Conservation (phyloP, 352 stramenopile genomes). For the Phytopythium ostracodes region DNA sequence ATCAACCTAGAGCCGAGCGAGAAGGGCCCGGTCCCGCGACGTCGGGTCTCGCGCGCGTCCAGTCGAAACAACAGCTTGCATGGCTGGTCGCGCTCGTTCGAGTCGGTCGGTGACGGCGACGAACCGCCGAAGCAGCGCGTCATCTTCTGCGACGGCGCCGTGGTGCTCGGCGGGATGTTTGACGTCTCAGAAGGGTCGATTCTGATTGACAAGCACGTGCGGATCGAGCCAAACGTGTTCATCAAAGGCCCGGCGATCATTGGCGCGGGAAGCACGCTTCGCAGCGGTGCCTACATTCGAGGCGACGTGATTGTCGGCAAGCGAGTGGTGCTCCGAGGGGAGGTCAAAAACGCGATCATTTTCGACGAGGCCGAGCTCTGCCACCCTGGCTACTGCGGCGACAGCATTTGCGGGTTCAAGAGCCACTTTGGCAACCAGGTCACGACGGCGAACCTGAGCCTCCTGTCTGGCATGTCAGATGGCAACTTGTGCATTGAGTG, state of each 20-base stretch:
- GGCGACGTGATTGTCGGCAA: conserved; percentile 61
- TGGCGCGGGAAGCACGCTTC: conserved; percentile 50
- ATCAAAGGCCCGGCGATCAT: conserved; percentile 80
- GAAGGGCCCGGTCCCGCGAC: not conserved
- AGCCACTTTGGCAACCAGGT: conserved; percentile 85
- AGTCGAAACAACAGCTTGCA: conserved; percentile 7
- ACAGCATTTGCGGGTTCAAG: conserved; percentile 70
- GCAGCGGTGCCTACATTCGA: conserved; percentile 63
- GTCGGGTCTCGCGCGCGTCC: conserved; percentile 3
- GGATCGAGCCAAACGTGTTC: conserved; percentile 63
- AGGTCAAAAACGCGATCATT: conserved; percentile 72
- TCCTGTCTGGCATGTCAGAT: conserved; percentile 29
- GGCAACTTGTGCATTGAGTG: conserved; percentile 31
- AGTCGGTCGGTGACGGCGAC: conserved; percentile 21
- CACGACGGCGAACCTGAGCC: conserved; percentile 69
- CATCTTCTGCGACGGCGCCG: conserved; percentile 37
- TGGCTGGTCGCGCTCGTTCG: conserved; percentile 28
- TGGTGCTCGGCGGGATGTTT: conserved; percentile 59
- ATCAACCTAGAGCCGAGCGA: conserved; percentile 37
- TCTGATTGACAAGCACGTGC: conserved; percentile 49
- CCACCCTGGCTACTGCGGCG: conserved; percentile 70
- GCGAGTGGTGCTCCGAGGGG: conserved; percentile 57
- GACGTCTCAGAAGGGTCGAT: conserved; percentile 72
- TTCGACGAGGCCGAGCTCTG: conserved; percentile 71
- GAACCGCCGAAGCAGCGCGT: conserved; percentile 32